phyloP scores from a whole-genome alignment of 345 rosid genomes.

The Eucalyptus lansdowneana region DNA sequence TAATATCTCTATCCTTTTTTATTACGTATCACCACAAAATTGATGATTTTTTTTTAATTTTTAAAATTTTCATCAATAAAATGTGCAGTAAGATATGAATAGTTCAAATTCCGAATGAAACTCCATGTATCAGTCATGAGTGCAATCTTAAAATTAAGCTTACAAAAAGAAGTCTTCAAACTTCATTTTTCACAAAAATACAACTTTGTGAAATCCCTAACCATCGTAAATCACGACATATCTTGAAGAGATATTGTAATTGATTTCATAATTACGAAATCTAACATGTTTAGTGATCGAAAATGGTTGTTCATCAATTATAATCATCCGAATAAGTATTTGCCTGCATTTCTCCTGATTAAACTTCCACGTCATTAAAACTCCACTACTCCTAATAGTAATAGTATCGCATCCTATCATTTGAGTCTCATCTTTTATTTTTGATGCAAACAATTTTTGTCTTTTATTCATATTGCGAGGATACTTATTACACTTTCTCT shows the following conservation, averaged over 20 bases:
- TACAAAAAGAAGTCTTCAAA: background rate
- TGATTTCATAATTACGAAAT: background rate
- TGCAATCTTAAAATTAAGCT: background rate
- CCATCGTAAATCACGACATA: background rate
- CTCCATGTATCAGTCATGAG: fast-evolving
- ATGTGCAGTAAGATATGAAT: background rate
- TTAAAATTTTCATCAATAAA: background rate
- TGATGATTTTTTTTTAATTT: background rate
- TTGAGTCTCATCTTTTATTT: background rate
- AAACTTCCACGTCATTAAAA: background rate
- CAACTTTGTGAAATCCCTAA: background rate
- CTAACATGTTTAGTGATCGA: fast-evolving
- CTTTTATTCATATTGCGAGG: no score
- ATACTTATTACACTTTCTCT: background rate
- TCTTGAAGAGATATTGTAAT: background rate
- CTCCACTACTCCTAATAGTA: background rate
- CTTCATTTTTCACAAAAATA: background rate
- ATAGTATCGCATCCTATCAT: background rate
- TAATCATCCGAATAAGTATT: background rate
- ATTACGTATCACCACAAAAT: background rate
- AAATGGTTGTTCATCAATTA: background rate
- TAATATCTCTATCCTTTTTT: background rate
- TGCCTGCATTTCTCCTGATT: background rate
- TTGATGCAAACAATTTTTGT: background rate
- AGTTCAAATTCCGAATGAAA: background rate